Base-by-base conservation (phyloP, 2,329 filamentous ascomycete species). In the Madurella fahalii region DNA sequence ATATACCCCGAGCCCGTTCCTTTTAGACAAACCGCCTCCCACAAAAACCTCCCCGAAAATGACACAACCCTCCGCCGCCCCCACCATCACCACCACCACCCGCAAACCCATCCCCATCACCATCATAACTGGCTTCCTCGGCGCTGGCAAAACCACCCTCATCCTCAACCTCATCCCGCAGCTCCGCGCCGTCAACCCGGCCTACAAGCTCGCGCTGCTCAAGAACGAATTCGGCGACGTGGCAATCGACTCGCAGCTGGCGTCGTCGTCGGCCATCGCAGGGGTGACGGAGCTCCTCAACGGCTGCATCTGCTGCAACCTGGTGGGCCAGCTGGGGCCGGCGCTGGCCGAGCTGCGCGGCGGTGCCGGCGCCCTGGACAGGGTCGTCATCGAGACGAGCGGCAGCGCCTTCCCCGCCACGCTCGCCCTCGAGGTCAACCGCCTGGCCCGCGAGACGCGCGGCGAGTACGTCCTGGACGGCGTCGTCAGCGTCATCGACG, bases 141-240 rank as follows among this genome's bases (percentile, higher is more conserved):
- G 94, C 67, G 93, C 90, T 9, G 94, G 94, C 56, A 97, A 97
- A 75, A 99, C 94, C 1, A 97, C 94, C 2, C 80, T 99, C 55
- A 91, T 99, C 61, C 85, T 99, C 58, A 94, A 94, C 72, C 87
- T 99, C 12, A 81, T 97, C 62, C 91, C 92, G 0, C 94, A 99
- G 75, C 86, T 99, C 13, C 81, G 76, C 65, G 85, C 86, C n/a
- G 74, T 80, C 50, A 87, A 85, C 69, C 81, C 83, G 1, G 61
- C 68, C 61, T 97, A 99, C 82, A 88, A 87, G 54, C 88, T 99
- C 61, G 94, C 93, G 2, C 85, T 99, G 15, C 82, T 99, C 52
- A 99, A 99, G 71, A 99, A 99, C 73, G 94, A 99, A 74, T 97
- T 96, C 71, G 94, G 94, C 68, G 92, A 97, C 70, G 74, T 99